phyloP scores from a whole-genome alignment of 2,329 filamentous ascomycete species.

The Aspergillus texensis region DNA sequence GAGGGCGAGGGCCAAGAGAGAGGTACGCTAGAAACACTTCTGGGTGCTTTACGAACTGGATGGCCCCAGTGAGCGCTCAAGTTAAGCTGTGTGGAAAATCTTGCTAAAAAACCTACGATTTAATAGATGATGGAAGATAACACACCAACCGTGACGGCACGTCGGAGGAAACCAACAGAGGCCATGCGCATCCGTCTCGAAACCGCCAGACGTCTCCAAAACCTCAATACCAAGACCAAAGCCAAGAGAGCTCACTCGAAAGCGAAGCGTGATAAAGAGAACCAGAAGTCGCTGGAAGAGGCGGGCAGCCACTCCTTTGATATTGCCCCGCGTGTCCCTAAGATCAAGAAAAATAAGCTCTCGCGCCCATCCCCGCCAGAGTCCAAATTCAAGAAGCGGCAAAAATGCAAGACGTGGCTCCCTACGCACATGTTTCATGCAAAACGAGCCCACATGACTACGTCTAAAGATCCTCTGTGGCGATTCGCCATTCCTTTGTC shows the following conservation, averaged over 20 bases:
- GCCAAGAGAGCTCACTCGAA: conserved; percentile 49
- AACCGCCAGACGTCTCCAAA: conserved; percentile 70
- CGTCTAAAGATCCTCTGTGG: conserved; percentile 79
- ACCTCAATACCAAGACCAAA: conserved; percentile 55
- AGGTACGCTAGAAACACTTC: conserved; percentile 45
- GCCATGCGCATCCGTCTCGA: conserved; percentile 64
- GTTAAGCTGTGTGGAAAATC: not conserved
- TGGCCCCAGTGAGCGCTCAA: too few relatives aligned
- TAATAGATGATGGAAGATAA: conserved; percentile 84
- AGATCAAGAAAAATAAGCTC: conserved; percentile 70
- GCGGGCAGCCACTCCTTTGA: conserved; percentile 34
- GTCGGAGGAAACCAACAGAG: conserved; percentile 49
- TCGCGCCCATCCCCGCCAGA: conserved; percentile 65
- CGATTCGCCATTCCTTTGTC: conserved; percentile 83
- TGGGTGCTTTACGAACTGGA: not conserved
- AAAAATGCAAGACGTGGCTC: conserved; percentile 87
- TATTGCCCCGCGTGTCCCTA: conserved; percentile 55
- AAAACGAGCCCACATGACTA: conserved; percentile 87
- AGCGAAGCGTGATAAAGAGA: conserved; percentile 38
- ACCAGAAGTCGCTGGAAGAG: conserved; percentile 24
- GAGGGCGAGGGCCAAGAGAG: conserved; percentile 66
- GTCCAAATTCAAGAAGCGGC: conserved; percentile 79
- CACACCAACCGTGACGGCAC: conserved; percentile 73
- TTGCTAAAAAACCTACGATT: conserved; percentile 5
- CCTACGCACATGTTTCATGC: conserved; percentile 94